Base-by-base conservation (phyloP, 805 yeast genomes). In the Jamesozyma lodderae region DNA sequence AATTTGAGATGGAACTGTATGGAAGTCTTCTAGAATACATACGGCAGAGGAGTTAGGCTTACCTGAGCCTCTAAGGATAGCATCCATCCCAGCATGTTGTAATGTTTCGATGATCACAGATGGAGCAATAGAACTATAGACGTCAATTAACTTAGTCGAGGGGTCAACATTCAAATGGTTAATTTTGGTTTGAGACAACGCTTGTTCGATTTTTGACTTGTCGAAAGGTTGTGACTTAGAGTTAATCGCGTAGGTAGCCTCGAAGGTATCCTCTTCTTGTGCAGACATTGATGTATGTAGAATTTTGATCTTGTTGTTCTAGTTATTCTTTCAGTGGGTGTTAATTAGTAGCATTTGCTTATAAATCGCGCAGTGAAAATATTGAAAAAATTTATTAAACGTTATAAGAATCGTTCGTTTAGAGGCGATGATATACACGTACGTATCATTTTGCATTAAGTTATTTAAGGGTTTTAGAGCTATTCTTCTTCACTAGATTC, bases 1-100 rank as follows among this genome's bases (percentile, higher is more conserved):
- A 18, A 90, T 94, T 11, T 9, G 5, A 6, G 26, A 25, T n/a
- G 10, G 26, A 6, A 29, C 23, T 56, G 55, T 17, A 41, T 44
- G 45, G 49, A 80, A 81, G 15, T 81, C 71, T 56, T 90, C 97
- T 40, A 88, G 62, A 34, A 88, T 88, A 47, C 92, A 77, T 23
- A 88, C 97, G 0, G 95, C 96, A 0, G 96, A 95, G 15, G 83
- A 72, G 57, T 88, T 80, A 14, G 94, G 80, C 41, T 67, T 70
- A 3, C 96, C 96, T 0, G 95, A 77, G 6, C 97, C 97, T 42
- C 97, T 69, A 18, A 90, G 81, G 46, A 90, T 84, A 3, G 95
- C 95, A 53, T 90, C 96, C 46, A 77, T 74, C 1, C 96, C 96
- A 3, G 79, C 77, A 8, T 53, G 53, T 57, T 81, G 88, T 40